A percentile compares a stretch with the other conserved stretches of the same genome.
These are phyloP conservation scores for Saccharomycopsis crataegensis DNA, from an alignment of 1,139 yeast species.

Conservation along the genomic window DNA sequence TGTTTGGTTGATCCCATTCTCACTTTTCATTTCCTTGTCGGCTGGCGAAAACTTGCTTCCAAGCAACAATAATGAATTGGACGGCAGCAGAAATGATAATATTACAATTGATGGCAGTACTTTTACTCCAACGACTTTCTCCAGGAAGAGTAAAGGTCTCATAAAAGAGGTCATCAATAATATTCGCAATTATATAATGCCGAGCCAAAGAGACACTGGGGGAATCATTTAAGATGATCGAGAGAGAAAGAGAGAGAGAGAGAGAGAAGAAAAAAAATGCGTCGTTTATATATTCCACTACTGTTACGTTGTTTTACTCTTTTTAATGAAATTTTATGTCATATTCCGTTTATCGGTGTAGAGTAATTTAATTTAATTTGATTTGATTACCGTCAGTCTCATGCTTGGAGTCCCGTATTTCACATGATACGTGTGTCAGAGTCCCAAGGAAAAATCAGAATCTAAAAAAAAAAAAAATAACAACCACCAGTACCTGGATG, in stretches of 20 bases:
- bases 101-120: conserved; percentile 12
- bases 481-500: neutral
- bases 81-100: conserved; percentile 4
- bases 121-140: neutral
- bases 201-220: neutral
- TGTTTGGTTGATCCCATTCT: conserved; percentile 92
- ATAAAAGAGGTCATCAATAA: conserved; percentile 18
- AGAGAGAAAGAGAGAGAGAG: neutral
- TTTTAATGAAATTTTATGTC: neutral
- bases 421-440: neutral
- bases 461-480: neutral
- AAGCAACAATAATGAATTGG: conserved; percentile 29
- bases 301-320: neutral
- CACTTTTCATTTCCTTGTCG: conserved; percentile 83
- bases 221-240: neutral
- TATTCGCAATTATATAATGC: neutral
- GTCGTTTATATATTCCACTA: too few species aligned
- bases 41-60: conserved; percentile 92
- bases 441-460: neutral
- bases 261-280: neutral
- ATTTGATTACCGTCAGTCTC: too few species aligned
- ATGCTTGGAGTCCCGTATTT: too few species aligned
- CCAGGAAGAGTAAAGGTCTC: conserved; percentile 17
- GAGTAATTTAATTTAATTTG: too few species aligned
- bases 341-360: too few species aligned